Evolutionary conservation across 768 basidiomycete species (phyloP).

Genomic region (Rhizopogon vulgaris): DNA sequence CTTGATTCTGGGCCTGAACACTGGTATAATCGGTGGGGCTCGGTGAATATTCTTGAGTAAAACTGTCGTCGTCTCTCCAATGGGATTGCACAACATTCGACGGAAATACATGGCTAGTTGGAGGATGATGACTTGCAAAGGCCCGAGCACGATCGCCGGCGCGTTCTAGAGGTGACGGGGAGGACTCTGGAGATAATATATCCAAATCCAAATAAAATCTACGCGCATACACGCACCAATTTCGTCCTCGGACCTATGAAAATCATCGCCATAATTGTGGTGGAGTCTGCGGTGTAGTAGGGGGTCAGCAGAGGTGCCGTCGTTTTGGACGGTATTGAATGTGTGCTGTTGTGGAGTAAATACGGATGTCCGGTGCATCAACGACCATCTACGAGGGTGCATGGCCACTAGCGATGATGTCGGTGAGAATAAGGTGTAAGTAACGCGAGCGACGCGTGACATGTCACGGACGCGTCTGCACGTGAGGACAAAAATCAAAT

Average conservation of each 20-base stretch:
- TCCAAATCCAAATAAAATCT: not conserved
- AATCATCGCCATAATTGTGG: constrained; percentile 2
- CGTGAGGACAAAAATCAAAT: constrained; percentile 11
- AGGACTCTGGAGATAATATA: constrained; percentile 27
- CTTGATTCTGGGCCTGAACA: not conserved
- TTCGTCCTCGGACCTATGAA: constrained; percentile 5
- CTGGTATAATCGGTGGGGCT: not conserved
- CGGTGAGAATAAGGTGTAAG: not conserved
- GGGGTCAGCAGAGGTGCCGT: not conserved
- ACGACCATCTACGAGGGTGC: not conserved
- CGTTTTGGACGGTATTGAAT: not conserved
- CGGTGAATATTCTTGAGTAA: not conserved
- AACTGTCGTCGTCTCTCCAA: not conserved
- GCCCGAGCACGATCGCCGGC: not conserved
- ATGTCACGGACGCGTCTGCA: constrained; percentile 21
- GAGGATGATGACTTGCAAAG: not conserved
- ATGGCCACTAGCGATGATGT: not conserved
- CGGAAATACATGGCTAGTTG: not conserved
- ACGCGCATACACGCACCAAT: constrained; percentile 23
- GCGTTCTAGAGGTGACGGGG: constrained; percentile 30
- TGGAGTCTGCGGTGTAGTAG: constrained; percentile 1
- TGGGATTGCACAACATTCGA: not conserved
- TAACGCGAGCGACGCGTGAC: constrained; percentile 11
- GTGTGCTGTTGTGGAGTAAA: not conserved
- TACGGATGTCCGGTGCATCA: not conserved